A percentile compares a stretch with the other conserved stretches of the same genome.
Evolutionary conservation across 306 rosid genomes (phyloP).

Genomic region (Gillenia trifoliata): DNA sequence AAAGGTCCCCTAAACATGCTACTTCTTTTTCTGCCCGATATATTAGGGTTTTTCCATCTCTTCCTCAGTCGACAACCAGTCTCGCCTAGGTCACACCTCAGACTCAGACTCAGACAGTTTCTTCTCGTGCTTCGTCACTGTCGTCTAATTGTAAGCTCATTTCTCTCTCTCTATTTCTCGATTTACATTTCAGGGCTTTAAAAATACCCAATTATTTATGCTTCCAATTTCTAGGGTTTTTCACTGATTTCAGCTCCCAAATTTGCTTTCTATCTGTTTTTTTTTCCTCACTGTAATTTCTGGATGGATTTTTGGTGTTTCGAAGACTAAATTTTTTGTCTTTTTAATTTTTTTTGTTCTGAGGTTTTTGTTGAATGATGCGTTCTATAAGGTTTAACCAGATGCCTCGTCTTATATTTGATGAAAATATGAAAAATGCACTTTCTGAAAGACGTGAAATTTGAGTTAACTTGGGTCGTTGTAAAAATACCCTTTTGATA

Average conservation of each 20-base stretch:
- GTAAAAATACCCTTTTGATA: background rate
- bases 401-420: background rate
- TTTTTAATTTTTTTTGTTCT: background rate
- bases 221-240: background rate
- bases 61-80: constrained; percentile 9
- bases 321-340: background rate
- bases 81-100: background rate
- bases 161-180: background rate
- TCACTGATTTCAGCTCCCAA: background rate
- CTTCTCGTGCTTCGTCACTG: constrained; percentile 2
- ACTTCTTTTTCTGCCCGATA: constrained; percentile 8
- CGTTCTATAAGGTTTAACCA: background rate
- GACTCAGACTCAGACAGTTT: background rate
- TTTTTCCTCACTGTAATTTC: background rate
- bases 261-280: background rate
- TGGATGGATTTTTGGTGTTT: background rate
- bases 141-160: constrained; percentile 14
- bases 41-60: constrained; percentile 35
- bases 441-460: background rate
- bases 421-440: background rate
- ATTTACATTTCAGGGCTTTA: background rate
- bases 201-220: background rate
- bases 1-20: constrained; percentile 10
- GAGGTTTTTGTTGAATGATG: background rate
- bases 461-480: constrained; percentile 1